phyloP scores from a whole-genome alignment of 306 rosid species.

The Cercis canadensis region DNA sequence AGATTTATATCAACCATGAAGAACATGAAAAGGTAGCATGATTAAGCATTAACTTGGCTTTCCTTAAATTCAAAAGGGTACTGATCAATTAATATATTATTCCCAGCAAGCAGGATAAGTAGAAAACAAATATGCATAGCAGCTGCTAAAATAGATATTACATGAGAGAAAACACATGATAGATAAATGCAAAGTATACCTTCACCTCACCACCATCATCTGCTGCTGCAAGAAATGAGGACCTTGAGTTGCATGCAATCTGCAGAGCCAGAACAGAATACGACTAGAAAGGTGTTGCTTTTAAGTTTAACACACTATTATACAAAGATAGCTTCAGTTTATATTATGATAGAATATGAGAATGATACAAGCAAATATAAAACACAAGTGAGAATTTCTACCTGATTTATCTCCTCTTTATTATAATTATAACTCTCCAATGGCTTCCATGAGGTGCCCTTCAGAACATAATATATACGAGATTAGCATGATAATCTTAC shows the following conservation, averaged over 20 bases:
- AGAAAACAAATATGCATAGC: conserved; percentile 30
- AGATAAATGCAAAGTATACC: conserved; percentile 52
- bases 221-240: conserved; percentile 93
- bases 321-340: no score
- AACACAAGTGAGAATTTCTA: conserved; percentile 33
- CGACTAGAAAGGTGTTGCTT: no score
- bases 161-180: conserved; percentile 13
- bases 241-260: conserved; percentile 76
- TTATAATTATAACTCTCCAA: conserved; percentile 74
- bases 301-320: no score
- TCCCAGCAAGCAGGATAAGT: conserved; percentile 15
- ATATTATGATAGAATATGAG: no score
- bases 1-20: conserved; percentile 41
- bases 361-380: no score
- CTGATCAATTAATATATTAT: background rate
- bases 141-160: conserved; percentile 16
- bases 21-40: conserved; percentile 27
- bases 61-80: conserved; percentile 21
- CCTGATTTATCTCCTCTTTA: conserved; percentile 97
- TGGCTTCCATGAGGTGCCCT: conserved; percentile 71
- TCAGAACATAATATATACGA: conserved; percentile 39
- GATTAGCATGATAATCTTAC: conserved; percentile 35
- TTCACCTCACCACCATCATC: conserved; percentile 93
- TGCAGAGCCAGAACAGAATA: conserved; percentile 44
- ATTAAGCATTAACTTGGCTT: conserved; percentile 14